Percentiles rank a stretch among this genome's conserved stretches.
Conservation (phyloP, 257 asterid species). For the Solanum paucissectum region DNA sequence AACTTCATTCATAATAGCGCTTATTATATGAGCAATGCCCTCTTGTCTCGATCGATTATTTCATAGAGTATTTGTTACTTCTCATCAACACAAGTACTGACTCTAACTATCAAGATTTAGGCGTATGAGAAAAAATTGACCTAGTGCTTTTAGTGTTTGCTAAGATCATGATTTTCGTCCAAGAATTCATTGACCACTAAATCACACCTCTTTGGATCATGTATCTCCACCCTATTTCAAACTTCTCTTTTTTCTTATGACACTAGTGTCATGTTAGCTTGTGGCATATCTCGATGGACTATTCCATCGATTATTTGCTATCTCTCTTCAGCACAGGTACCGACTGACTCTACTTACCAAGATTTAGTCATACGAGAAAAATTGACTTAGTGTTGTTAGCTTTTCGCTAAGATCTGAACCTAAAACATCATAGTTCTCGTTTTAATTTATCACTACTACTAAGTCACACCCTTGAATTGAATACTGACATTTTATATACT, state of each 20-base stretch:
- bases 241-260: background rate
- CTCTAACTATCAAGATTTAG: background rate
- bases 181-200: background rate
- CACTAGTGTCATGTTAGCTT: background rate
- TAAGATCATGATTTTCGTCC: background rate
- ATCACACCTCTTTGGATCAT: background rate
- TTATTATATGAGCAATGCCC: background rate
- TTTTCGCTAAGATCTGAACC: background rate
- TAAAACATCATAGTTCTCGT: background rate
- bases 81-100: background rate
- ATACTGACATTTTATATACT: background rate
- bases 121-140: background rate
- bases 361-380: background rate
- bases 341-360: background rate
- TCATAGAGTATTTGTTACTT: background rate
- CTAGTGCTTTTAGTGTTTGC: background rate
- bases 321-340: accelerated
- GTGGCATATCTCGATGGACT: background rate
- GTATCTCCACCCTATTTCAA: background rate
- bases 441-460: background rate
- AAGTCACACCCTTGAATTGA: background rate
- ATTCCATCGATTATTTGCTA: background rate
- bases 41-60: background rate
- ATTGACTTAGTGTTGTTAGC: background rate
- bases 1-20: background rate